phyloP scores from a whole-genome alignment of 2,329 filamentous ascomycete genomes.

The Aspergillus spinulosporus region DNA sequence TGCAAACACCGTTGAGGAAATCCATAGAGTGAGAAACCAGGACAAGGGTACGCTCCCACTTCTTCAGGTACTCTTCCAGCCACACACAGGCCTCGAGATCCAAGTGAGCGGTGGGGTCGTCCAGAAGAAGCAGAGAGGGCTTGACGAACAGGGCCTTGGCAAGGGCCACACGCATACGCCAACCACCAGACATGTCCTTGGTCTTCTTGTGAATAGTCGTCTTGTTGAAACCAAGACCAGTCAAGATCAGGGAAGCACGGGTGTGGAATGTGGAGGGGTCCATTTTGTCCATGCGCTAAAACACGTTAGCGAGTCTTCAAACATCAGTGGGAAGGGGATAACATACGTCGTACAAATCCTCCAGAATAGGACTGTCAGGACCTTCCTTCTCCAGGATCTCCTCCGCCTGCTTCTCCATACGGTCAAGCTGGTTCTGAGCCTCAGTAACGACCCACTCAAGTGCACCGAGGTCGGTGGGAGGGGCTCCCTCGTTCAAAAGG shows the following conservation, averaged over 20 bases:
- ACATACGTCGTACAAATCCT: conserved; percentile 93
- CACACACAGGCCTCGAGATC: conserved; percentile 99
- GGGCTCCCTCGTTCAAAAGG: conserved; percentile 94
- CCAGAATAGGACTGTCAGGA: conserved; percentile 82
- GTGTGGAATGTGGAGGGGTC: conserved; percentile 96
- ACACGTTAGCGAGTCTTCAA: conserved; percentile 25
- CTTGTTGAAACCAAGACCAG: conserved; percentile 99
- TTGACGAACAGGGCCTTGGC: conserved; percentile 98
- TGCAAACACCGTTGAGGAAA: conserved; percentile 98
- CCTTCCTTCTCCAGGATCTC: conserved; percentile 88
- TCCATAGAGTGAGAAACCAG: conserved; percentile 98
- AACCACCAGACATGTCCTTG: conserved; percentile 99
- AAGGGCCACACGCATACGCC: conserved; percentile 98
- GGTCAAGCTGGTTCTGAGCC: conserved; percentile 87
- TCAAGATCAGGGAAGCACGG: conserved; percentile 92
- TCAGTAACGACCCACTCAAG: conserved; percentile 96
- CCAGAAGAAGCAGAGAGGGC: conserved; percentile 90
- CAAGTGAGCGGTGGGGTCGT: conserved; percentile 98
- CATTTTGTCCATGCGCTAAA: conserved; percentile 95
- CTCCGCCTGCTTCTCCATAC: conserved; percentile 85
- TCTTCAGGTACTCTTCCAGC: conserved; percentile 99
- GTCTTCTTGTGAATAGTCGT: conserved; percentile 97
- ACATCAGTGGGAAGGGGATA: background rate
- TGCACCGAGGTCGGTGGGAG: conserved; percentile 82
- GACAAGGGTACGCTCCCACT: conserved; percentile 96